phyloP scores from a whole-genome alignment of 2,329 filamentous ascomycete genomes.

The Aureobasidium sp. region DNA sequence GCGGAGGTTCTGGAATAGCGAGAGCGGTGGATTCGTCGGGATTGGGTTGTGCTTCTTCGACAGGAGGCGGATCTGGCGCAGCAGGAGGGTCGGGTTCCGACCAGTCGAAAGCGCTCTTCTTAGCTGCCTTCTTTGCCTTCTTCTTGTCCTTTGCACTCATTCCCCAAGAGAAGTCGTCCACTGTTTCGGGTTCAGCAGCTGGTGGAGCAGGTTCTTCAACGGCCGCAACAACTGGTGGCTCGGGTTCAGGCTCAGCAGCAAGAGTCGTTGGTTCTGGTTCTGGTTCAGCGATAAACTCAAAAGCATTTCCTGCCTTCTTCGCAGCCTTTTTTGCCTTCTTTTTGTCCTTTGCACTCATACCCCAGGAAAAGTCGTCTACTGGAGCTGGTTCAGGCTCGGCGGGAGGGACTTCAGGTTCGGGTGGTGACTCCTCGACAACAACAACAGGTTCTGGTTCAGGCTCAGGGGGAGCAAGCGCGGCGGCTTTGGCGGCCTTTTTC shows the following conservation, averaged over 20 bases:
- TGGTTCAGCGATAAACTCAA: constrained; percentile 18
- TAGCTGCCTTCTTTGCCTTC: constrained; percentile 34
- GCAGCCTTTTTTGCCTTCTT: constrained; percentile 43
- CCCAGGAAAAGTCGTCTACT: constrained; percentile 24
- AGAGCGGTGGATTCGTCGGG: constrained; percentile 22
- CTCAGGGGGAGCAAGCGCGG: constrained; percentile 18
- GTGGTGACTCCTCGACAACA: constrained; percentile 17
- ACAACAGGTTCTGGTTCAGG: constrained; percentile 16
- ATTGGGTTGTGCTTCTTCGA: too few relatives aligned
- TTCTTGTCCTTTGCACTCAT: constrained; percentile 19
- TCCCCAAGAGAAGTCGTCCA: constrained; percentile 16
- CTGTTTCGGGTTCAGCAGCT: neutral
- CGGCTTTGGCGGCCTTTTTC: constrained; percentile 31
- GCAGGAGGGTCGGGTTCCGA: constrained; percentile 15
- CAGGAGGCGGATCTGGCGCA: constrained; percentile 17
- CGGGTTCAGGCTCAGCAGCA: constrained; percentile 22
- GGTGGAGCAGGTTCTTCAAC: neutral
- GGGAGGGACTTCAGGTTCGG: constrained; percentile 24
- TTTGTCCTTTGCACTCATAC: constrained; percentile 34
- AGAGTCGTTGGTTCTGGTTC: constrained; percentile 22
- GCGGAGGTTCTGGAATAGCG: constrained; percentile 15
- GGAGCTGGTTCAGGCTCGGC: constrained; percentile 32
- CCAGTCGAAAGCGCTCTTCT: constrained; percentile 18
- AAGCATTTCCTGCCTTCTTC: constrained; percentile 27
- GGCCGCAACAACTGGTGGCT: constrained; percentile 21